These are phyloP conservation scores for Mucor velutinosus DNA, from an alignment of 371 early-diverging fungal species.

Conservation along the genomic window DNA sequence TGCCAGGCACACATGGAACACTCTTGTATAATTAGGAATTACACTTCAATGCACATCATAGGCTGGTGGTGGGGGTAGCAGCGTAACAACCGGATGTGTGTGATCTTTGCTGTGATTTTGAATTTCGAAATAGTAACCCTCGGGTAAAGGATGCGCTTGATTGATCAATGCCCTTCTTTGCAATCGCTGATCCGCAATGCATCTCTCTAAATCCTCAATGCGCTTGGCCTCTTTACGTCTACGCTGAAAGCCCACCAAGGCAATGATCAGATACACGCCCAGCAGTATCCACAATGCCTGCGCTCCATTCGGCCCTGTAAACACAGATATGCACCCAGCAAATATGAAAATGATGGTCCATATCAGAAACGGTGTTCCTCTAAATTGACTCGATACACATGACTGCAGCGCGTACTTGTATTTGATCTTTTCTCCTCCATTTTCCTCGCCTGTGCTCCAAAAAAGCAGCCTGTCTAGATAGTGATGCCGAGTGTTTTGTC, in stretches of 20 bases:
- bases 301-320: constrained; percentile 16
- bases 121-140: constrained; percentile 20
- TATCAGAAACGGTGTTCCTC: constrained; percentile 17
- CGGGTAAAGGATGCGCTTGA: constrained; percentile 13
- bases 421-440: not conserved
- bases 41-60: not conserved
- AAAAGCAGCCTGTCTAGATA: not conserved
- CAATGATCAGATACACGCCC: constrained; percentile 3
- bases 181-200: not conserved
- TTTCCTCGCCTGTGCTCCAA: not conserved
- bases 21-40: too few species aligned
- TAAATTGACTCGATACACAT: constrained; percentile 9
- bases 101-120: constrained; percentile 18
- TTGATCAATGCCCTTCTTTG: not conserved
- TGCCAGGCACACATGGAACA: not conserved
- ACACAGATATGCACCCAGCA: constrained; percentile 17
- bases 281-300: constrained; percentile 22
- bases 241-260: not conserved
- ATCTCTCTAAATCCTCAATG: not conserved
- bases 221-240: not conserved
- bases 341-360: constrained; percentile 21
- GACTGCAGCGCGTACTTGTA: not conserved
- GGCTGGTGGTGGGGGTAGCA: constrained; percentile 13
- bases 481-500: not conserved
- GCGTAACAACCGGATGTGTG: constrained; percentile 22